Conservation (phyloP, 208 protist species). For the Trypanosoma avium region DNA sequence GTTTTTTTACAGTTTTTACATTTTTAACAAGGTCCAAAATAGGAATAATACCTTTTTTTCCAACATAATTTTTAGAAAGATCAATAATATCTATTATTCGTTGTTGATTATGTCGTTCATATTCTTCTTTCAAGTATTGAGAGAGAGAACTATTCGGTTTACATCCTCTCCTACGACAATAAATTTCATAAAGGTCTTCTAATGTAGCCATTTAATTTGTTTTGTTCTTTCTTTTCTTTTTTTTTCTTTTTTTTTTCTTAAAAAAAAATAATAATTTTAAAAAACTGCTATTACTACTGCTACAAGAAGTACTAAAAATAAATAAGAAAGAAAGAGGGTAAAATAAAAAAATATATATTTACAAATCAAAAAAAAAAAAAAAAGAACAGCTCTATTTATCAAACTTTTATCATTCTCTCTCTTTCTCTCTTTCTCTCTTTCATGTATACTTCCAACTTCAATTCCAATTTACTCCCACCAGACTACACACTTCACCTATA, state of each 20-base stretch:
- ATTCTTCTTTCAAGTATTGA: slow-evolving; percentile 46
- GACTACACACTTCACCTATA: no score
- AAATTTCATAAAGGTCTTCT: slow-evolving; percentile 80
- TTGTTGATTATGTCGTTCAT: slow-evolving; percentile 27
- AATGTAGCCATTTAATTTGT: slow-evolving; percentile 51
- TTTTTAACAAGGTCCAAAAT: slow-evolving; percentile 85
- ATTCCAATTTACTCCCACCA: no score
- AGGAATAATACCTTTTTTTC: slow-evolving; percentile 74
- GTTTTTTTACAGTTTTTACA: slow-evolving; percentile 56
- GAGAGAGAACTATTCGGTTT: slow-evolving; percentile 71
- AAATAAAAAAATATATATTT: no score
- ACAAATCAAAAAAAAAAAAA: no score
- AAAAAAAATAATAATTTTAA: no score
- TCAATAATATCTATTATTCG: slow-evolving; percentile 52
- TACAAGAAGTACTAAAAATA: no score
- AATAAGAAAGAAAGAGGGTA: no score
- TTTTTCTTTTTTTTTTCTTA: slow-evolving; percentile 2
- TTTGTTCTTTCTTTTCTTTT: slow-evolving; percentile 18
- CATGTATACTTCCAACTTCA: no score
- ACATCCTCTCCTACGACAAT: slow-evolving; percentile 72
- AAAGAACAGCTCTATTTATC: no score
- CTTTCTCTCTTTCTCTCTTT: no score
- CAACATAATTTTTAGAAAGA: slow-evolving; percentile 81
- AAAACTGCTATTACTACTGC: slow-evolving; percentile 12
- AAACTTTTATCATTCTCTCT: no score